phyloP scores from a whole-genome alignment of 805 yeast species.

The Huiozyma naganishii region DNA sequence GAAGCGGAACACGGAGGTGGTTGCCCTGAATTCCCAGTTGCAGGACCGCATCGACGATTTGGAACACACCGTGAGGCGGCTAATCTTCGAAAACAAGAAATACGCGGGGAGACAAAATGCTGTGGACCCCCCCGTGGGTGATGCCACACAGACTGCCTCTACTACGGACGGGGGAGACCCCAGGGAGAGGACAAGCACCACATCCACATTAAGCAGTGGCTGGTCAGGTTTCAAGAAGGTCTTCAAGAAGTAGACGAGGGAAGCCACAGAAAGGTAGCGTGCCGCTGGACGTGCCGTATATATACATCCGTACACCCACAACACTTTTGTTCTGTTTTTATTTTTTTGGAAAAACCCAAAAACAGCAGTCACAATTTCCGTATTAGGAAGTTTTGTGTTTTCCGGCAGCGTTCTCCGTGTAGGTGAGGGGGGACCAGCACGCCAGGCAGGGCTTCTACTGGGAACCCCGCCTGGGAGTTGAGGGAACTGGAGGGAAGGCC shows the following conservation, averaged over 20 bases:
- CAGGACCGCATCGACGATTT: slow-evolving; percentile 42
- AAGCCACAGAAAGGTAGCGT: background rate
- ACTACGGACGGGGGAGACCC: background rate
- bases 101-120: background rate
- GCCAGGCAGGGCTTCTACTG: too few species aligned
- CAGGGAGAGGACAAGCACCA: background rate
- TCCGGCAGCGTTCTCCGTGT: too few species aligned
- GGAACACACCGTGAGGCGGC: slow-evolving; percentile 32
- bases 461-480: too few species aligned
- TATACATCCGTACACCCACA: too few species aligned
- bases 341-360: too few species aligned
- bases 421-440: too few species aligned
- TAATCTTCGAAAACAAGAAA: slow-evolving; percentile 23
- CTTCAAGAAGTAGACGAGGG: slow-evolving; percentile 6
- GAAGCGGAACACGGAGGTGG: slow-evolving; percentile 54
- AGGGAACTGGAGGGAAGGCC: too few species aligned
- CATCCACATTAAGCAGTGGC: slow-evolving; percentile 11
- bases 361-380: too few species aligned
- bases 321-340: too few species aligned
- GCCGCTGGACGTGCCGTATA: too few species aligned
- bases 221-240: slow-evolving; percentile 22
- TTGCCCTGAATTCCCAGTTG: slow-evolving; percentile 46
- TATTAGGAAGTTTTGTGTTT: too few species aligned
- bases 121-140: background rate
- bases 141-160: background rate